These are phyloP conservation scores for Penicillium sp. DNA, from an alignment of 2,329 filamentous ascomycete genomes.

Conservation along the genomic window DNA sequence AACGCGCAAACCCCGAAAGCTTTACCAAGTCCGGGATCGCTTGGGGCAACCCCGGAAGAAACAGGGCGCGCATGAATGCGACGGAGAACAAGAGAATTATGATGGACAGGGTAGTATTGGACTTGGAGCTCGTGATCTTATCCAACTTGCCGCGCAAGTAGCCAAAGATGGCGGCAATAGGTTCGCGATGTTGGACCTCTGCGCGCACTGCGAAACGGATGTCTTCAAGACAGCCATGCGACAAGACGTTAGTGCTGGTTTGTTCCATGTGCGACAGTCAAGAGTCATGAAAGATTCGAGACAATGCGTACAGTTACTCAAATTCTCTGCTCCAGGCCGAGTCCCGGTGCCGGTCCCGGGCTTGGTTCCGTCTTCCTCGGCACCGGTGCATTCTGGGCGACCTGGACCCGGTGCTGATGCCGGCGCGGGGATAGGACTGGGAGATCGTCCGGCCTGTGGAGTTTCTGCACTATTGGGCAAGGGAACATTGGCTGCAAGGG, in stretches of 20 bases:
- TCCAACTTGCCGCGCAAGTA: constrained; percentile 57
- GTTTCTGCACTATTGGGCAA: constrained; percentile 50
- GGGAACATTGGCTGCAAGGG: constrained; percentile 47
- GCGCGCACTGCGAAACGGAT: constrained; percentile 82
- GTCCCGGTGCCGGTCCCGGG: too few relatives aligned
- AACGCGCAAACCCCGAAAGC: constrained; percentile 79
- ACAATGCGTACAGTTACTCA: constrained; percentile 48
- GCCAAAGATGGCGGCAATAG: constrained; percentile 66
- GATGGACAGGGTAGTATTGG: constrained; percentile 58
- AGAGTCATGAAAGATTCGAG: constrained; percentile 17
- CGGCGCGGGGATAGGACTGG: constrained; percentile 45
- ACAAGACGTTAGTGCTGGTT: constrained; percentile 29
- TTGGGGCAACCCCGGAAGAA: constrained; percentile 60
- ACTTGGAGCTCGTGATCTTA: constrained; percentile 62
- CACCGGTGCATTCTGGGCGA: constrained; percentile 12
- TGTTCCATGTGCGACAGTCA: constrained; percentile 18
- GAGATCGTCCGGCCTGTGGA: constrained; percentile 52
- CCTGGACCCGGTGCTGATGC: not conserved
- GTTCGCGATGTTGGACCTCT: constrained; percentile 82
- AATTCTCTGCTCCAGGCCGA: constrained; percentile 32
- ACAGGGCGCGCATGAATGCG: constrained; percentile 58
- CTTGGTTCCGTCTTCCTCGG: constrained; percentile 30
- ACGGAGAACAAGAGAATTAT: constrained; percentile 60
- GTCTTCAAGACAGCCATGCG: constrained; percentile 48
- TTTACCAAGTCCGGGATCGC: constrained; percentile 83